A percentile compares a stretch with the other conserved stretches of the same genome.
Conservation (phyloP, 2,329 filamentous ascomycete genomes). For the Claviceps digitariae region DNA sequence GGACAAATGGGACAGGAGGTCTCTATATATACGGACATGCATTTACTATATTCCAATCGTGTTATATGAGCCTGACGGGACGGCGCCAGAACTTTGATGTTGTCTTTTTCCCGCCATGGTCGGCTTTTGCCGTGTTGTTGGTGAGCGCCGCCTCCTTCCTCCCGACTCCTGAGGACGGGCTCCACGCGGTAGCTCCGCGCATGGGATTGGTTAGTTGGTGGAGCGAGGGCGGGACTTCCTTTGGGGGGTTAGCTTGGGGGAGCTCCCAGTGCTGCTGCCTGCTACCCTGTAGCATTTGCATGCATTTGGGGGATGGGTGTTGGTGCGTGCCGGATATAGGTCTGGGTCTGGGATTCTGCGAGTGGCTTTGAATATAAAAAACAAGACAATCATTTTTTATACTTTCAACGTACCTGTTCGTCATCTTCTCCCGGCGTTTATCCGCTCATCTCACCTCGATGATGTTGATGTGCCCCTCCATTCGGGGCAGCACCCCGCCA, state of each 20-base stretch:
- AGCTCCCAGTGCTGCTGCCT: background rate
- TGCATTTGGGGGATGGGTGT: too few relatives aligned
- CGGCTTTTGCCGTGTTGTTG: background rate
- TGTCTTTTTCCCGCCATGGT: background rate
- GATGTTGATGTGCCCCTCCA: too few relatives aligned
- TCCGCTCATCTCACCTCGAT: too few relatives aligned
- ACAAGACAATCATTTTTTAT: too few relatives aligned
- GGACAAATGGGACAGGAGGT: background rate
- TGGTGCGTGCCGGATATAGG: too few relatives aligned
- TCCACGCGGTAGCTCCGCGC: conserved; percentile 17
- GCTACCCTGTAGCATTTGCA: background rate
- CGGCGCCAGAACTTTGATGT: background rate
- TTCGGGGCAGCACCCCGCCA: background rate
- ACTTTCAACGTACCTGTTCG: too few relatives aligned
- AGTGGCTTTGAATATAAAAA: too few relatives aligned
- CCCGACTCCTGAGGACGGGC: background rate
- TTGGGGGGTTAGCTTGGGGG: background rate
- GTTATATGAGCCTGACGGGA: background rate
- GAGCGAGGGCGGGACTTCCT: conserved; percentile 5
- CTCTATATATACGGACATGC: background rate
- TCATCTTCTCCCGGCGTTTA: too few relatives aligned
- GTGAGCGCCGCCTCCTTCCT: background rate
- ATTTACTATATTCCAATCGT: too few relatives aligned
- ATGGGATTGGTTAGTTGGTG: background rate
- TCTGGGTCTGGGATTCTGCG: too few relatives aligned